Evolutionary conservation across 1,284 basidiomycete species (phyloP).

Genomic region (Pascua guehoae): DNA sequence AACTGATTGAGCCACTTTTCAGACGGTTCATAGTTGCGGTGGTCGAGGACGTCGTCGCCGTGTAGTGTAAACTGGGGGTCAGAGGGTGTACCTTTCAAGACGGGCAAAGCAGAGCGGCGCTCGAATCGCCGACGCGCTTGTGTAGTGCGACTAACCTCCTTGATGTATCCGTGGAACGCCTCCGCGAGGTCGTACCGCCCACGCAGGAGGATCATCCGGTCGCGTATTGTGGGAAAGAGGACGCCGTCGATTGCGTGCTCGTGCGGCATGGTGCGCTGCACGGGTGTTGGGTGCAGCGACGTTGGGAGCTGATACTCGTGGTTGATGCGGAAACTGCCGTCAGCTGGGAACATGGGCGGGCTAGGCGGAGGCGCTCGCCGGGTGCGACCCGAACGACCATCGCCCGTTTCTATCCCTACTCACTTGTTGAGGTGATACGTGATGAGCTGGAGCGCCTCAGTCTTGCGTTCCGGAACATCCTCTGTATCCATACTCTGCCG

Average conservation of each 20-base stretch:
- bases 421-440: conserved; percentile 81
- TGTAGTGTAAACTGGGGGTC: conserved; percentile 66
- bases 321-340: conserved; percentile 47
- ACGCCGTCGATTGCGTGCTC: conserved; percentile 86
- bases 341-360: background rate
- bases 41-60: conserved; percentile 80
- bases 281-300: conserved; percentile 75
- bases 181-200: conserved; percentile 48
- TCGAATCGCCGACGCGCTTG: no score
- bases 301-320: conserved; percentile 79
- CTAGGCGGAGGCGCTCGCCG: no score
- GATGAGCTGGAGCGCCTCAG: conserved; percentile 41
- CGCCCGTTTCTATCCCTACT: conserved; percentile 3
- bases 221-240: conserved; percentile 77
- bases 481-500: conserved; percentile 28
- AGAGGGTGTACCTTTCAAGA: no score
- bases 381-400: conserved; percentile 45
- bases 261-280: conserved; percentile 82
- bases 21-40: conserved; percentile 80
- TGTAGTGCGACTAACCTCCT: conserved; percentile 27
- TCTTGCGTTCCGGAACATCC: conserved; percentile 28
- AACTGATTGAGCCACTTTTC: conserved; percentile 78
- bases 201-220: conserved; percentile 80
- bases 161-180: conserved; percentile 34
- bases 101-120: background rate